Evolutionary conservation across 495 filamentous ascomycete genomes (phyloP).

Genomic region (Penicillium arizonense): DNA sequence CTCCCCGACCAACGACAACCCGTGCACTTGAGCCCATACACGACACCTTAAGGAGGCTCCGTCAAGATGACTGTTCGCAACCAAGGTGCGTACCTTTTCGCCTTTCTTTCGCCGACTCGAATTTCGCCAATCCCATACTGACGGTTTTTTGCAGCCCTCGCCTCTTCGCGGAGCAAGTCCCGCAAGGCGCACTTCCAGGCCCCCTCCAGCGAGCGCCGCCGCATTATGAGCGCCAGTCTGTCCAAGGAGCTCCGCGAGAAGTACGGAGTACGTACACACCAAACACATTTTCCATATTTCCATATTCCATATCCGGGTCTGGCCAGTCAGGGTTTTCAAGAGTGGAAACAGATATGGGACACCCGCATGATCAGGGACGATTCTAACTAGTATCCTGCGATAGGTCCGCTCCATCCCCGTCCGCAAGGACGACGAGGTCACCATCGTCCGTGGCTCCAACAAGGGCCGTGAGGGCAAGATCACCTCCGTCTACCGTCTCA

Average conservation of each 20-base stretch:
- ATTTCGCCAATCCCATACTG: constrained; percentile 21
- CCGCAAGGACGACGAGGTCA: constrained; percentile 96
- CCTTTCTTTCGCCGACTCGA: constrained; percentile 3
- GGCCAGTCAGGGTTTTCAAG: constrained; percentile 1
- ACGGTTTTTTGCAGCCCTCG: constrained; percentile 50
- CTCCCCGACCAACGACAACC: constrained; percentile 39
- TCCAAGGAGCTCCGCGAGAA: constrained; percentile 95
- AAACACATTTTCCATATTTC: background rate
- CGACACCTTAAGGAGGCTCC: constrained; percentile 28
- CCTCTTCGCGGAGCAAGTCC: constrained; percentile 92
- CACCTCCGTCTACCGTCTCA: constrained; percentile 94
- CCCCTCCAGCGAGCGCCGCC: constrained; percentile 84
- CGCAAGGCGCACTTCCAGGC: constrained; percentile 96
- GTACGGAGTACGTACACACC: constrained; percentile 70
- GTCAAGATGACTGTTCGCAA: constrained; percentile 42
- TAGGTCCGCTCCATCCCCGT: constrained; percentile 95
- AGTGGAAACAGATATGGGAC: constrained; percentile 4
- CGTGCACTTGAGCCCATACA: constrained; percentile 29
- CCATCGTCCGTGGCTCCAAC: constrained; percentile 80
- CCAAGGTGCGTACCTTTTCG: constrained; percentile 33
- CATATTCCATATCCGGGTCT: background rate
- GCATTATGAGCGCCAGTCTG: constrained; percentile 91
- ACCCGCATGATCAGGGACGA: constrained; percentile 1
- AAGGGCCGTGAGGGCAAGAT: constrained; percentile 95
- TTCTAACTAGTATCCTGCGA: constrained; percentile 15